Percentiles rank a stretch among this genome's conserved stretches.
Conservation (phyloP, 768 basidiomycete genomes). For the Agaricus blazei region DNA sequence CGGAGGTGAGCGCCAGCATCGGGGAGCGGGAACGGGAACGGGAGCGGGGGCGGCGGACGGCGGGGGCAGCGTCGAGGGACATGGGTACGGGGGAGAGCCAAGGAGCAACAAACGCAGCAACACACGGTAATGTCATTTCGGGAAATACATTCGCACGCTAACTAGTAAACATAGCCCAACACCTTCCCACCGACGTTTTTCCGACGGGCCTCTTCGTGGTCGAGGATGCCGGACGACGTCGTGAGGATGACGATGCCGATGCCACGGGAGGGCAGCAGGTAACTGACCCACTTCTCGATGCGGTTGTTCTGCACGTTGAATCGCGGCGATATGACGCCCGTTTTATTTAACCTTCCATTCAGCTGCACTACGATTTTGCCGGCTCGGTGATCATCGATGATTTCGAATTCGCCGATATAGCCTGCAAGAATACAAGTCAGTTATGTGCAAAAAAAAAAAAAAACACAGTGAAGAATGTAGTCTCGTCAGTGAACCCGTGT, state of each 20-base stretch:
- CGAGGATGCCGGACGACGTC: slow-evolving; percentile 96
- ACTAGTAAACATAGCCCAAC: slow-evolving; percentile 85
- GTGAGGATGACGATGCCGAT: slow-evolving; percentile 98
- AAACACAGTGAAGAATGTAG: slow-evolving; percentile 27
- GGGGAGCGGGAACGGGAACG: not conserved
- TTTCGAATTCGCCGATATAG: slow-evolving; percentile 98
- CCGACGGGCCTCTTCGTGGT: slow-evolving; percentile 97
- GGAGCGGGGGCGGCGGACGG: not conserved
- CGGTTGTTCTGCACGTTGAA: slow-evolving; percentile 93
- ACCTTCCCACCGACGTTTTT: slow-evolving; percentile 98
- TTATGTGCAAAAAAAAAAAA: not conserved
- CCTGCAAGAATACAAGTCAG: slow-evolving; percentile 41
- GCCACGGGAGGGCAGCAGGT: slow-evolving; percentile 91
- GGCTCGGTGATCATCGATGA: slow-evolving; percentile 97
- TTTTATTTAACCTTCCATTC: slow-evolving; percentile 98
- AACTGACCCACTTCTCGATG: slow-evolving; percentile 96
- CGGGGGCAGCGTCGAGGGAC: not conserved
- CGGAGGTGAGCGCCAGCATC: not conserved
- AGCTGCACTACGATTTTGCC: slow-evolving; percentile 98
- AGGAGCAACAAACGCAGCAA: not conserved
- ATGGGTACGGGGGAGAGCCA: not conserved
- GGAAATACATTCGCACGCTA: slow-evolving; percentile 1
- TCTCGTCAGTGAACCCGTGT: slow-evolving; percentile 53
- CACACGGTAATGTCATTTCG: not conserved
- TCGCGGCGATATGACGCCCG: slow-evolving; percentile 99